phyloP scores from a whole-genome alignment of 768 basidiomycete genomes.

The Chiua virens region DNA sequence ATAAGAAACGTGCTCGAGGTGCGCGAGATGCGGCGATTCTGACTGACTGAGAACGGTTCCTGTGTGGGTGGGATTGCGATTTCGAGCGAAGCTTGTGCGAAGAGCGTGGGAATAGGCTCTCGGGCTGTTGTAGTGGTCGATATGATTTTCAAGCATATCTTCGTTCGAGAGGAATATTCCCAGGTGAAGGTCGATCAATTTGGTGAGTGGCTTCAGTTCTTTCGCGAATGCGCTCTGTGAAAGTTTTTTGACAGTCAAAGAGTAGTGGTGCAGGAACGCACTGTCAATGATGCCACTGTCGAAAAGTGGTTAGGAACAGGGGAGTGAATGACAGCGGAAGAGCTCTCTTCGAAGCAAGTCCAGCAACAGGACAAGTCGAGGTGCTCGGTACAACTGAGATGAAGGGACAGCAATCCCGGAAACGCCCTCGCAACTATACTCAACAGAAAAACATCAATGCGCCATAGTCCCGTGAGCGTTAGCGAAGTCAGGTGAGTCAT shows the following conservation, averaged over 20 bases:
- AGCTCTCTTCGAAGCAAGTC: constrained; percentile 62
- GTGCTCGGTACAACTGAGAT: constrained; percentile 60
- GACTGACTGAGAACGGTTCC: constrained; percentile 25
- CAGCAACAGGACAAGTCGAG: constrained; percentile 61
- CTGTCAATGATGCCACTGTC: constrained; percentile 47
- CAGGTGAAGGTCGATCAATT: constrained; percentile 51
- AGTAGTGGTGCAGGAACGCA: constrained; percentile 34
- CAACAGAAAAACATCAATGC: constrained; percentile 53
- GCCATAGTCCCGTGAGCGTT: constrained; percentile 53
- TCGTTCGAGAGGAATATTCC: constrained; percentile 65
- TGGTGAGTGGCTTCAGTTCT: constrained; percentile 45
- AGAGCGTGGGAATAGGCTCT: constrained; percentile 18
- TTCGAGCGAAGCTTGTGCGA: constrained; percentile 9
- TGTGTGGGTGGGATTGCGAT: neutral
- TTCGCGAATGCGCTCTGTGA: constrained; percentile 43
- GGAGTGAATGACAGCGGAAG: constrained; percentile 55
- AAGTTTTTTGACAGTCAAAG: constrained; percentile 4
- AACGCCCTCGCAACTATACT: constrained; percentile 45
- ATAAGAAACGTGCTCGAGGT: constrained; percentile 21
- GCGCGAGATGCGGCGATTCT: constrained; percentile 8
- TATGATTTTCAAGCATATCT: constrained; percentile 46
- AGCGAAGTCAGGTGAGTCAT: constrained; percentile 45
- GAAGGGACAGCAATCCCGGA: constrained; percentile 45
- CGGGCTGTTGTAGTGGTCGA: constrained; percentile 30
- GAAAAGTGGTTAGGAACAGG: constrained; percentile 56